These are phyloP conservation scores for Fusarium penzigii DNA, from an alignment of 2,329 filamentous ascomycete genomes.

Conservation along the genomic window DNA sequence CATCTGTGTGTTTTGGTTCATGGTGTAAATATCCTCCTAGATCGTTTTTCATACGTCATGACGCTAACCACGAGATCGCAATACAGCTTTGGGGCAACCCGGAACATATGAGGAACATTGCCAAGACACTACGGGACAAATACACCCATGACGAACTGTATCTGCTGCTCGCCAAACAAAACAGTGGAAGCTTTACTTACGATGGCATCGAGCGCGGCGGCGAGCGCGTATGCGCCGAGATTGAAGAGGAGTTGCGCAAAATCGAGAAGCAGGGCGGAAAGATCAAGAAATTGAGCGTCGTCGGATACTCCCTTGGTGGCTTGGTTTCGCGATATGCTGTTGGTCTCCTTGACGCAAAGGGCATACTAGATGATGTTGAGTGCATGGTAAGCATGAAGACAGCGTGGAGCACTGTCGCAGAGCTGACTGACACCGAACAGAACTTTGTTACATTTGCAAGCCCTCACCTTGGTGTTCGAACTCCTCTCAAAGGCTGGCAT, in stretches of 20 bases:
- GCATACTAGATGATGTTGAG: constrained; percentile 75
- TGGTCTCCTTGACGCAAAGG: constrained; percentile 79
- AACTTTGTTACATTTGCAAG: constrained; percentile 94
- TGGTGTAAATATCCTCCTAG: constrained; percentile 55
- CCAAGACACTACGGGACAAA: constrained; percentile 62
- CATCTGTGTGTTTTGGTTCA: constrained; percentile 80
- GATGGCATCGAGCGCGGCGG: constrained; percentile 69
- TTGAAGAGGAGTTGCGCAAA: constrained; percentile 61
- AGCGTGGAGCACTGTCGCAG: background rate
- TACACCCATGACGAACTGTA: constrained; percentile 65
- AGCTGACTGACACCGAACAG: constrained; percentile 39
- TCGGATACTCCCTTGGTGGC: constrained; percentile 89
- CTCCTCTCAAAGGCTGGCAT: constrained; percentile 65
- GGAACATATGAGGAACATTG: constrained; percentile 68
- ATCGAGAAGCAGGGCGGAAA: constrained; percentile 64
- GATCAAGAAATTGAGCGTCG: constrained; percentile 80
- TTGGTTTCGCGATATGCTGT: constrained; percentile 84
- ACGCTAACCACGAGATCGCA: constrained; percentile 21
- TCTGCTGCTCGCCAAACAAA: constrained; percentile 71
- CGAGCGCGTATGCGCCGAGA: constrained; percentile 67
- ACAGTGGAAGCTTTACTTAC: constrained; percentile 71
- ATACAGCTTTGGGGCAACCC: constrained; percentile 76
- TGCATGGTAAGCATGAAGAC: constrained; percentile 60
- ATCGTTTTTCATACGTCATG: constrained; percentile 15
- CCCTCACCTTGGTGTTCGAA: constrained; percentile 76